Base-by-base conservation (phyloP, 345 rosid species). In the Bruguiera gymnorhiza region DNA sequence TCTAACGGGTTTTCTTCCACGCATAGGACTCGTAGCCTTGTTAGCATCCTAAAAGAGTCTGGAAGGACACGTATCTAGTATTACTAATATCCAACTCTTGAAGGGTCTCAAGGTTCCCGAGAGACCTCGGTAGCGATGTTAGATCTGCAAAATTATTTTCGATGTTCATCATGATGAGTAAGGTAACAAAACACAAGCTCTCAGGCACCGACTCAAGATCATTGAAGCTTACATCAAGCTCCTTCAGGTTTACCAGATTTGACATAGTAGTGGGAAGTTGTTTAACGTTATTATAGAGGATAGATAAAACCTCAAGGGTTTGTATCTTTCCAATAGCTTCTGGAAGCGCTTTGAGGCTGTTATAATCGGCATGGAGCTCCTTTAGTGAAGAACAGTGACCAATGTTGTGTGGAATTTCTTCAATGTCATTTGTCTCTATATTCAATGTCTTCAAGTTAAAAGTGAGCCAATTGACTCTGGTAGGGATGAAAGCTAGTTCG, bases 181-280 rank as follows among this genome's bases (percentile, higher is more conserved):
- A 81, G 57, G 86, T 95, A 19, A 88, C 97, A 70, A 89, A 81
- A 79, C 99, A 88, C 73, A 95, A 79, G 80, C 99, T 88, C 86
- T 95, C 99, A 3, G 99, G 97, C 78, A 95, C 87, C 0, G 88
- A 81, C 78, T 95, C 99, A 21, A 95, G 97, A 87, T 95, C 99
- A 63, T 92, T 95, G 83, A 95, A 95, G 79, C 97, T 95, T 66
- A 85, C 93, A 81, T 95, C 86, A 18, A 95, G 88, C 85, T 95
- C 97, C 80, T 76, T 92, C 65, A 95, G 82, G 72, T 83, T 88
- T 60, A 64, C 68, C 52, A 95, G 86, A 71, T 93, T 84, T 37
- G 99, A 74, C 97, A 90, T 92, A 2, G 99, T 95, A 16, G 97
- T 92, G 0, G 99, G 99, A 56, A 95, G 69, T 51, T 88, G 93